Base-by-base conservation (phyloP, 2,329 filamentous ascomycete species). In the Penicillium janthinellum region DNA sequence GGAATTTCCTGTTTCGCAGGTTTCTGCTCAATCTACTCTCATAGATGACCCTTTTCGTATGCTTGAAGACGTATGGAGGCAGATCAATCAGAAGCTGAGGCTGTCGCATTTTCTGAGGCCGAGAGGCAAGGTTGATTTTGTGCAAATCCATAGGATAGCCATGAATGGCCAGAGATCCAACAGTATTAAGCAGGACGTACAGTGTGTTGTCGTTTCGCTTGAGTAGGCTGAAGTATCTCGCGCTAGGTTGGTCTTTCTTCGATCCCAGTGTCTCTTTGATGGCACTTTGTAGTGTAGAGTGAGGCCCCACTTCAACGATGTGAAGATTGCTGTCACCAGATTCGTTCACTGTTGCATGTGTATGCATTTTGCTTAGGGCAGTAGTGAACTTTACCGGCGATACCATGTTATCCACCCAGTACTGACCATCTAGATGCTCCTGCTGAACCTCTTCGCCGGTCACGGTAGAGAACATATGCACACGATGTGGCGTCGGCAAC, bases 391-490 rank as follows among this genome's bases (percentile, higher is more conserved):
- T 63, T 2, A 75, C 73, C 0, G 72, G 71, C 1, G 69, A 72
- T 0, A 72, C 61, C 65, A 75, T 66, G 25, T 75, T 75, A 2
- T 68, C 62, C 2, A 71, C 66, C 73, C 73, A 75, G 48, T 75
- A 74, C 20, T 60, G 57, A 17, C 58, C 52, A n/a, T 50, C 42
- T 6, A 70, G 53, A 48, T 52, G 5, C 3, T 66, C 54, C 1
- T 62, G 59, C 0, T 49, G 39, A 5, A 71, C 54, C 11, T 63
- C 56, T 25, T 64, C n/a, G 5, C 67, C 68, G 15, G 67, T 69
- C 3, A 71, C 65, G 12, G 65, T 71, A 1, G 69, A 71, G 35
- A 69, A 69, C 63, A 67, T 70, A n/a, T 42, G 61, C 15, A 66
- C 66, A 34, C 38, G 17, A 7, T 63, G 64, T 5, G 65, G 64